Conservation (phyloP, 1,284 basidiomycete genomes). For the Bjerkandera adusta region DNA sequence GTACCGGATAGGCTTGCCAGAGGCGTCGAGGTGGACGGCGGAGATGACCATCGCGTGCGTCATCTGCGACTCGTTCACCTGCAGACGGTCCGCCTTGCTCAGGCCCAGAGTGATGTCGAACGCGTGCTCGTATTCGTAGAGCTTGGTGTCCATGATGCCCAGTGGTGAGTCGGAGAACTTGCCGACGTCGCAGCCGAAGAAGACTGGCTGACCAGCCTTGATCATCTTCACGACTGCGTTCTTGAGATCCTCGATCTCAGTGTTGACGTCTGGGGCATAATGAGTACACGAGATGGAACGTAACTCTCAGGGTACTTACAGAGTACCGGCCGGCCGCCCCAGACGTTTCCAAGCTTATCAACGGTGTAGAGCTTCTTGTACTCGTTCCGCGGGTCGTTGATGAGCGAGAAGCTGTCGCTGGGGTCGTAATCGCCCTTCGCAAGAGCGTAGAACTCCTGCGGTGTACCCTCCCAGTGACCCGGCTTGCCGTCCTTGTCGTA, state of each 20-base stretch:
- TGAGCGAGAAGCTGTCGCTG: conserved; percentile 82
- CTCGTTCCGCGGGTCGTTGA: conserved; percentile 91
- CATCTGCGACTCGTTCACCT: conserved; percentile 83
- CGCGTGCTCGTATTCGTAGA: conserved; percentile 78
- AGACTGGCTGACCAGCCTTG: conserved; percentile 89
- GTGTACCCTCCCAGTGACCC: conserved; percentile 76
- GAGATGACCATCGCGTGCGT: conserved; percentile 95
- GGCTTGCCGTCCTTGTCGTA: conserved; percentile 81
- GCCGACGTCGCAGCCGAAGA: conserved; percentile 92
- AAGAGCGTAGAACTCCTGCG: conserved; percentile 72
- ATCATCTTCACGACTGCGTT: conserved; percentile 79
- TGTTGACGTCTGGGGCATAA: conserved; percentile 80
- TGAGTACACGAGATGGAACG: background rate
- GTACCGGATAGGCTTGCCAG: conserved; percentile 81
- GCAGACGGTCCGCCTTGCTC: conserved; percentile 84
- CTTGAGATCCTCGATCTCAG: conserved; percentile 80
- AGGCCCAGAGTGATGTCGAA: conserved; percentile 58
- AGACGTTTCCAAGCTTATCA: conserved; percentile 89
- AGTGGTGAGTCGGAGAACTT: conserved; percentile 67
- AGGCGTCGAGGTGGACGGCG: conserved; percentile 81
- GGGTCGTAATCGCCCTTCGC: conserved; percentile 51
- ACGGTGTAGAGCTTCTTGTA: conserved; percentile 89
- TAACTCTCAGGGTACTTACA: conserved; percentile 50
- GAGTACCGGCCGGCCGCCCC: conserved; percentile 79
- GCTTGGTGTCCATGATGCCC: conserved; percentile 85